Evolutionary conservation across 2,329 filamentous ascomycete genomes (phyloP).

Genomic region (Colletotrichum coccodes): DNA sequence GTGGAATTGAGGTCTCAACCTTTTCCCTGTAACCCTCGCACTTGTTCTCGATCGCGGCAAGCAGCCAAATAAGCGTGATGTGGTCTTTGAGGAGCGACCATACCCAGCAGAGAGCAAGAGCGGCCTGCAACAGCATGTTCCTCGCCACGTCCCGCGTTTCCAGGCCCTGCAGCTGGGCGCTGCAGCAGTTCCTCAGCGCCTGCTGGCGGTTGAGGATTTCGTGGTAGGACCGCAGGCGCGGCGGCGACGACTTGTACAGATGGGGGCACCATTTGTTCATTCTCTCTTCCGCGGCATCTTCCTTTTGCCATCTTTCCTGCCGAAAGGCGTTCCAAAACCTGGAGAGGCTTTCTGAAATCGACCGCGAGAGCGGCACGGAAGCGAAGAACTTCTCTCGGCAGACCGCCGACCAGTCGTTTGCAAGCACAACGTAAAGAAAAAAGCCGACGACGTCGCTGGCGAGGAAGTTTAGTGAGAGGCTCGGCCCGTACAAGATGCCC

Average conservation of each 20-base stretch:
- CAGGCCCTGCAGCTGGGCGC: constrained; percentile 2
- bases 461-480: not conserved
- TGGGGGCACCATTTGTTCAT: constrained; percentile 11
- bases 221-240: constrained; percentile 27
- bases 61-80: constrained; percentile 7
- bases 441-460: constrained; percentile 18
- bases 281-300: constrained; percentile 8
- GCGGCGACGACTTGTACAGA: constrained; percentile 3
- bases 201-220: constrained; percentile 33
- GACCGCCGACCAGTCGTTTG: constrained; percentile 6
- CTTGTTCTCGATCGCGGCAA: constrained; percentile 7
- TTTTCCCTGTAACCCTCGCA: not conserved
- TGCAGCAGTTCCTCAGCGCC: constrained; percentile 26
- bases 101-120: constrained; percentile 22
- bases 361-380: not conserved
- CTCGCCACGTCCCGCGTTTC: constrained; percentile 13
- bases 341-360: not conserved
- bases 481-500: not conserved
- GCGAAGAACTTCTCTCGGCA: constrained; percentile 8
- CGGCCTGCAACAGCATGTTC: constrained; percentile 24
- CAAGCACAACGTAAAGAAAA: not conserved
- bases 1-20: constrained; percentile 4
- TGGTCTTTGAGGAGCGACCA: constrained; percentile 19
- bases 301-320: constrained; percentile 23
- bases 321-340: constrained; percentile 11